Evolutionary conservation across 352 stramenopile species (phyloP), one percentile per base, ranked within the genome.

Genomic region (Globisporangium okanoganense): DNA sequence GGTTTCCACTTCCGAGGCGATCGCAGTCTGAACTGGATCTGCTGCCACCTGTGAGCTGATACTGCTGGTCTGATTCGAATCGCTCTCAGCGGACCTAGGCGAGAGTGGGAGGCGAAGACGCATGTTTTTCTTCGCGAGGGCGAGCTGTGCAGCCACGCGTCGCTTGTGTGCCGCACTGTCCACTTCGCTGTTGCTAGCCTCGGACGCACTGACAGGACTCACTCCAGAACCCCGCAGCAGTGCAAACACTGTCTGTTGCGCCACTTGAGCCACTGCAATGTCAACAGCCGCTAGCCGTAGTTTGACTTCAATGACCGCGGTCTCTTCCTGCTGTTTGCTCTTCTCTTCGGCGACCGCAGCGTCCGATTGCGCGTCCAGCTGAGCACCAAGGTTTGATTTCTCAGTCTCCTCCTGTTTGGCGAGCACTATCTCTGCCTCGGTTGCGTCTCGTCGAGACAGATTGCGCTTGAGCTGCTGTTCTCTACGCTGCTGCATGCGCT

Each of bases 401-500:
- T 55, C 48, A 8, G 48, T 40, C 20, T 41, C 48, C 9, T 55
- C 48, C 24, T 55, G 48, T 27, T 55, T 55, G 8, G 48, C 27
- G 16, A 55, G 12, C 27, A 38, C 20, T 13, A 16, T 16, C n/a
- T 55, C 48, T 18, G 48, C 27, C 16, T 40, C 24, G 8, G 18
- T 1, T 2, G 48, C 18, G 18, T 55, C 48, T 25, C 31, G 18
- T 25, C 27, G 27, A 13, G 27, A 40, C 27, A 55, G 27, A 22
- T 38, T 40, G 48, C 48, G 48, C 27, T 55, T 55, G 14, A 55
- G 6, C 27, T 55, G 48, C 48, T 55, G 27, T 27, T 55, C 48
- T 55, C 48, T 31, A 1, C 48, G 27, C 48, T 55, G 48, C 8
- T 55, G 48, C 16, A 55, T 55, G 2, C 48, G 48, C 27, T 55